Percentiles rank a stretch among this genome's conserved stretches.
Conservation (phyloP, 2,329 filamentous ascomycete species). For the Pseudocercospora cruenta region DNA sequence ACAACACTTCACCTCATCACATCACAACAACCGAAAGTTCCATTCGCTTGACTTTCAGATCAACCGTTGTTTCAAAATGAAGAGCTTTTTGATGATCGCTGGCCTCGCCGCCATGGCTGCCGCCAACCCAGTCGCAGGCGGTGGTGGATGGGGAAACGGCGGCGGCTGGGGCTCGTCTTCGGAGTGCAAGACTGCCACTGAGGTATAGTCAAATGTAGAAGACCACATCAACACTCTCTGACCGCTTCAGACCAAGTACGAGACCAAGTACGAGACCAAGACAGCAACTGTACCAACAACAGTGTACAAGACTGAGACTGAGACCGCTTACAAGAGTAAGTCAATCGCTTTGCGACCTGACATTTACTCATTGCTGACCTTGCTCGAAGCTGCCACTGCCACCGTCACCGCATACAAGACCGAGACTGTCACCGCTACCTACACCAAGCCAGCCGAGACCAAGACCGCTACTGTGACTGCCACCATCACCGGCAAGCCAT, state of each 20-base stretch:
- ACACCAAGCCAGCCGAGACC: background rate
- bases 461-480: background rate
- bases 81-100: constrained; percentile 4
- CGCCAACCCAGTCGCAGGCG: background rate
- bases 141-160: background rate
- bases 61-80: background rate
- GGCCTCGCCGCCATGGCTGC: background rate
- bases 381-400: background rate
- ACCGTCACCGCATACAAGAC: background rate
- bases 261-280: constrained; percentile 7
- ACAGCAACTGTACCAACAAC: background rate
- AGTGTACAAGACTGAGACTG: background rate
- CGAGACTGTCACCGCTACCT: background rate
- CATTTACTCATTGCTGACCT: background rate
- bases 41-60: constrained; percentile 2
- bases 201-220: background rate
- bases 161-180: background rate
- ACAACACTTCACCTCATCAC: background rate
- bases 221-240: background rate
- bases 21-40: background rate
- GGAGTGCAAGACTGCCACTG: background rate
- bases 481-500: background rate
- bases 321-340: constrained; percentile 1
- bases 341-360: accelerated
- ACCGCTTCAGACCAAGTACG: background rate